phyloP scores from a whole-genome alignment of 805 yeast genomes.

The Myxozyma melibiosi region DNA sequence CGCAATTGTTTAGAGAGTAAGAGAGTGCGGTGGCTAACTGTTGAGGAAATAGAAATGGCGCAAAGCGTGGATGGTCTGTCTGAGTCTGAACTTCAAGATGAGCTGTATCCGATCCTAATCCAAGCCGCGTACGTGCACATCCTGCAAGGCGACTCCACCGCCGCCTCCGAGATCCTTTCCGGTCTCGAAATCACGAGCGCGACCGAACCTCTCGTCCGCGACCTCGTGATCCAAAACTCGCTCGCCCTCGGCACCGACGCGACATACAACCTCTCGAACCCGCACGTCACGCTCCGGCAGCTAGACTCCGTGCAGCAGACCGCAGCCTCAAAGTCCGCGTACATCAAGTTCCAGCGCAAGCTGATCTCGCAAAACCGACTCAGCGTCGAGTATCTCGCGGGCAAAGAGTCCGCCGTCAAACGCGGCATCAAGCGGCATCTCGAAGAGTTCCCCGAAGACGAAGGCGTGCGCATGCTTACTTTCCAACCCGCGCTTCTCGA shows the following conservation, averaged over 20 bases:
- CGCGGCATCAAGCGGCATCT: conserved; percentile 26
- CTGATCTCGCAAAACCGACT: conserved; percentile 20
- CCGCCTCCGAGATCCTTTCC: conserved; percentile 47
- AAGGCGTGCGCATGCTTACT: conserved; percentile 14
- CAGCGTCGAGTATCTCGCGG: conserved; percentile 23
- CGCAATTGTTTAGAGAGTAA: conserved; percentile 32
- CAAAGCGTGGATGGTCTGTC: conserved; percentile 42
- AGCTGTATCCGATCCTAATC: conserved; percentile 58
- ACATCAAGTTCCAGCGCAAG: conserved; percentile 18
- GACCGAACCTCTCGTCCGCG: conserved; percentile 23
- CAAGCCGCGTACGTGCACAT: conserved; percentile 61
- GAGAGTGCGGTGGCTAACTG: background rate
- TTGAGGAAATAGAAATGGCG: conserved; percentile 9
- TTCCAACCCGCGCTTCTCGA: conserved; percentile 27
- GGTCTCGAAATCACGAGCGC: conserved; percentile 37
- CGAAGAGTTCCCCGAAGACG: conserved; percentile 26
- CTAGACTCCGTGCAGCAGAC: conserved; percentile 19
- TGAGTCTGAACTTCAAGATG: conserved; percentile 52
- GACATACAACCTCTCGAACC: conserved; percentile 15
- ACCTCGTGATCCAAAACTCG: conserved; percentile 44
- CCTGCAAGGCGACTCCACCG: conserved; percentile 43
- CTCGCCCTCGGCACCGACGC: conserved; percentile 7
- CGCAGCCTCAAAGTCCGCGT: conserved; percentile 7
- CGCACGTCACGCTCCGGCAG: conserved; percentile 22
- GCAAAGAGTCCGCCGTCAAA: conserved; percentile 27